These are phyloP conservation scores for Hymenoscyphus linearis DNA, from an alignment of 2,329 filamentous ascomycete genomes.

Conservation along the genomic window DNA sequence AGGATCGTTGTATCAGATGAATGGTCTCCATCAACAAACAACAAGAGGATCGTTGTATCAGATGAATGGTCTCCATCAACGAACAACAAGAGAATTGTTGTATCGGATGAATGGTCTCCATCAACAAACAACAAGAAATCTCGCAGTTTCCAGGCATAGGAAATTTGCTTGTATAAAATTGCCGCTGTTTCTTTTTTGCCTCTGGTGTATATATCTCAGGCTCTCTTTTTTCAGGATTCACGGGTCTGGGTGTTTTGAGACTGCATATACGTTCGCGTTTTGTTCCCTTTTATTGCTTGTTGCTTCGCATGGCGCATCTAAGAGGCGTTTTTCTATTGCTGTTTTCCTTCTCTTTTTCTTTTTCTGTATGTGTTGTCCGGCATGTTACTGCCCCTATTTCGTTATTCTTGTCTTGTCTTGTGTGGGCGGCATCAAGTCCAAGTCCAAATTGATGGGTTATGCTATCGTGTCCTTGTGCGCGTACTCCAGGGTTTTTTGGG, in stretches of 20 bases:
- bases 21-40: slow-evolving; percentile 8
- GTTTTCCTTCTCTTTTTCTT: neutral
- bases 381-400: neutral
- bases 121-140: slow-evolving; percentile 11
- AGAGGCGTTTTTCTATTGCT: neutral
- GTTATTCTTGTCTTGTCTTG: neutral
- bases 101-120: slow-evolving; percentile 7
- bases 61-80: no score
- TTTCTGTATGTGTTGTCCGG: neutral
- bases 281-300: neutral
- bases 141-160: slow-evolving; percentile 19
- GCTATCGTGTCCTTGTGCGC: neutral
- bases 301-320: slow-evolving; percentile 4
- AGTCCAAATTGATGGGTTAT: neutral
- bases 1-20: neutral
- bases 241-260: neutral
- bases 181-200: neutral
- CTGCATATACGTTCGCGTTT: neutral
- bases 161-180: neutral
- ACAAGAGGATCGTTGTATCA: slow-evolving; percentile 1
- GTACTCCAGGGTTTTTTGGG: neutral
- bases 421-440: neutral
- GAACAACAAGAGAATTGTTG: no score
- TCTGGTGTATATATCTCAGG: slow-evolving; percentile 4
- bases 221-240: slow-evolving; percentile 1